Conservation (phyloP, 2,329 filamentous ascomycete genomes). For the Apiospora pterosperma region DNA sequence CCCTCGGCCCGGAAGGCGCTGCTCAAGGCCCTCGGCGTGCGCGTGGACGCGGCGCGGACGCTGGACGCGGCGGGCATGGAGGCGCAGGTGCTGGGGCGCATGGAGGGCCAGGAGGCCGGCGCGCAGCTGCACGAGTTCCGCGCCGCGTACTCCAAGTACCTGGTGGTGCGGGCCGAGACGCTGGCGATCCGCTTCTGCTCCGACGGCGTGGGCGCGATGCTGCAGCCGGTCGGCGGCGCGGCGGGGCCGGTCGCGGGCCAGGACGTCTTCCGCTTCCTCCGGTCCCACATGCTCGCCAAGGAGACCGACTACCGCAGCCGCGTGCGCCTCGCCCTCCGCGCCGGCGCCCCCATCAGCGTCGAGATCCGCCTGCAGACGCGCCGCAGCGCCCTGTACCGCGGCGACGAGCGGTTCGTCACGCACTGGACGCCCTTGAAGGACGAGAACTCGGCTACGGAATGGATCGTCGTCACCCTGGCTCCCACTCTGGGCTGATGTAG, state of each 20-base stretch:
- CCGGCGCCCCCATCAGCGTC: constrained; percentile 28
- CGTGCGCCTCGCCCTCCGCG: constrained; percentile 12
- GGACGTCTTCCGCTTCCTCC: constrained; percentile 23
- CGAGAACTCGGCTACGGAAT: constrained; percentile 12
- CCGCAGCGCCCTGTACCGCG: constrained; percentile 21
- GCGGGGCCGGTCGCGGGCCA: constrained; percentile 17
- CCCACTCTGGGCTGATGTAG: constrained; percentile 2
- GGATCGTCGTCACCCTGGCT: constrained; percentile 13
- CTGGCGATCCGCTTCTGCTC: constrained; percentile 23
- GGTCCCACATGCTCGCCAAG: constrained; percentile 20
- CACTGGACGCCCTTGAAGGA: constrained; percentile 23
- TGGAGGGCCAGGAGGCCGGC: constrained; percentile 22
- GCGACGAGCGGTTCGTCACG: constrained; percentile 18
- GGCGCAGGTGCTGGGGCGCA: constrained; percentile 16
- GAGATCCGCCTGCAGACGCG: constrained; percentile 23
- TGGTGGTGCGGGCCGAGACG: constrained; percentile 18
- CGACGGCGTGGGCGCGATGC: constrained; percentile 18
- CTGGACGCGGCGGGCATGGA: constrained; percentile 18
- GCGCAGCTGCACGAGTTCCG: constrained; percentile 25
- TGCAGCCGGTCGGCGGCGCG: constrained; percentile 9
- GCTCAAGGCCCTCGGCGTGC: constrained; percentile 6
- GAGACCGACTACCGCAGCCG: constrained; percentile 20
- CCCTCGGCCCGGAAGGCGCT: not conserved
- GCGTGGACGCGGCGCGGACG: constrained; percentile 1
- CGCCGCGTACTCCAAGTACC: constrained; percentile 24